Base-by-base conservation (phyloP, 2,329 filamentous ascomycete species). In the Lizonia empirigonia region DNA sequence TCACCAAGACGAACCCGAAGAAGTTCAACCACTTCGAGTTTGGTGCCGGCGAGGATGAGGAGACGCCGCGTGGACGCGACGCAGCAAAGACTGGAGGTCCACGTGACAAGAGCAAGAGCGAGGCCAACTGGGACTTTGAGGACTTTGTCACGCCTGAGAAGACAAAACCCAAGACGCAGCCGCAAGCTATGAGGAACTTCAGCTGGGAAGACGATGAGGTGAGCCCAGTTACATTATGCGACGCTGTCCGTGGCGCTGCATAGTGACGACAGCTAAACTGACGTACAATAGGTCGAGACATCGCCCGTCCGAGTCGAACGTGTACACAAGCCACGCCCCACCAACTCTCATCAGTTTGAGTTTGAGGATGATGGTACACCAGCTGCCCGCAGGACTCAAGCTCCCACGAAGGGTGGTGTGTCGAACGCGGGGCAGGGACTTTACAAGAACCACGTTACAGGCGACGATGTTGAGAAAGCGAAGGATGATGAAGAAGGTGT, bases 11-110 rank as follows among this genome's bases (percentile, higher is more conserved):
- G 6, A 84, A 94, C 71, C 83, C 89, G 2, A 85, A 85, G 68
- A 95, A 91, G 74, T 97, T 86, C 76, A 80, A 88, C 51, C 93
- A 97, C 74, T 96, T 96, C 69, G 87, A 91, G 53, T 89, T 96
- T 68, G 85, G 82, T 50, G 86, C 91, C 59, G 85, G 85, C 41
- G 81, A 76, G 42, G 71, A 71, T 32, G 62, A 76, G 42, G 61
- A 59, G 39, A 72, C 55, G 30, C 65, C 64, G 55, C 69, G 68
- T 54, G 67, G 63, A 26, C 62, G 60, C 36, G 69, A 68, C 49
- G 61, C 56, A 29, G 58, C 54, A 44, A 70, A 58, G 50, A 56
- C 52, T 50, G 47, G 50, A 16, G 45, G 62, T 56, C 55, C 64
- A 50, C 44, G 42, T 12, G 49, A 45, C 33, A 42, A 38, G 33